Base-by-base conservation (phyloP, 345 rosid species). In the Syzygium aromaticum region DNA sequence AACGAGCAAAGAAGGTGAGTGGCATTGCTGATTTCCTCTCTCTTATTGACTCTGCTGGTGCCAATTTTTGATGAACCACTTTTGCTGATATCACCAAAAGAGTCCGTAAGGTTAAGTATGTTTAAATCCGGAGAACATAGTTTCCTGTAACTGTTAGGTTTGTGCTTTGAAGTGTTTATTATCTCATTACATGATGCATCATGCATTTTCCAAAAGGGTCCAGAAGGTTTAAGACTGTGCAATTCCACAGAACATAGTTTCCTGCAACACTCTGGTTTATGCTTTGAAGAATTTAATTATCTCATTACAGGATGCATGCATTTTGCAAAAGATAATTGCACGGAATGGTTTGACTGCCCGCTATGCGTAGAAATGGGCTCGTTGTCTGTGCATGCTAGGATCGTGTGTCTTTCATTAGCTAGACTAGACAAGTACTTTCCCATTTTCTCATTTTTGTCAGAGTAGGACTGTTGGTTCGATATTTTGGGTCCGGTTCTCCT, bases 1-100 rank as follows among this genome's bases (percentile, higher is more conserved):
- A 98, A 94, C 95, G 99, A 91, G 99, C 96, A 77, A 98, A 96
- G 92, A 95, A 93, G 97, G 99, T 95, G 90, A 84, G 86, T 85
- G 86, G 57, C 27, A 28, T 84, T 16, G 11, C 78, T 61, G 51
- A 63, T 77, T 51, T 52, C 30, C 23, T 10, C 78, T 53, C 28
- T 7, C 13, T 5, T 21, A 23, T 11, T 8, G 30, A 40, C 46
- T 64, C 57, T 63, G 52, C 25, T 11, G 38, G 77, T 73, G 27
- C 82, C 82, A 40, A 73, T 38, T 73, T 33, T 73, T 73, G 49
- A 73, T 38, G 80, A 73, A 73, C 25, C 49, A 19, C 80, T 73
- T 73, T 73, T 73, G 27, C 82, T 38, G 49, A 19, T 38, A 38
- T 73, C 43, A 73, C 82, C 82, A 19, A 43, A 73, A 38, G 49